phyloP scores from a whole-genome alignment of 2,329 filamentous ascomycete species.

The Xylariaceae sp. region DNA sequence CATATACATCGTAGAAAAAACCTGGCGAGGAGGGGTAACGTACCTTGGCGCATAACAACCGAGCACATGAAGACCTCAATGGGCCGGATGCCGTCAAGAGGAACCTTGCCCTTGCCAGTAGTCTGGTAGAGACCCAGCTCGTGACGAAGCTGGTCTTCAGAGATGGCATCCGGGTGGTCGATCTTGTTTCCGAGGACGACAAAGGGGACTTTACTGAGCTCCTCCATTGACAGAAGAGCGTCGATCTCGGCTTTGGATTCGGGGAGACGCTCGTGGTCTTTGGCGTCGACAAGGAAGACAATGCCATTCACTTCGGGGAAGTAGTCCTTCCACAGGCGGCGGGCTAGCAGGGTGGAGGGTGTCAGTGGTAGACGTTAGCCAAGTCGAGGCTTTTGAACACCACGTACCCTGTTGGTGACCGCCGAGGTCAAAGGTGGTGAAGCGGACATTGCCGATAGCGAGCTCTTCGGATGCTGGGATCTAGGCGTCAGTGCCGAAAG shows the following conservation, averaged over 20 bases:
- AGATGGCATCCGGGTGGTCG: conserved; percentile 92
- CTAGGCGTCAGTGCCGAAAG: conserved; percentile 26
- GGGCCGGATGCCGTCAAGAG: conserved; percentile 84
- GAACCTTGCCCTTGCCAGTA: conserved; percentile 92
- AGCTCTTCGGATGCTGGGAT: conserved; percentile 79
- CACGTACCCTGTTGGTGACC: conserved; percentile 81
- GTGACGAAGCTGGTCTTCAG: conserved; percentile 91
- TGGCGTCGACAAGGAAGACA: conserved; percentile 96
- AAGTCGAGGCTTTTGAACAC: not conserved
- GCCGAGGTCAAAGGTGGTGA: conserved; percentile 91
- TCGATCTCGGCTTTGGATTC: conserved; percentile 98
- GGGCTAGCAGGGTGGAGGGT: conserved; percentile 53
- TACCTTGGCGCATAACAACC: conserved; percentile 94
- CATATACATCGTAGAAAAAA: conserved; percentile 13
- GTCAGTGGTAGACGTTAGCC: conserved; percentile 7
- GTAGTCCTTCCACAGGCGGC: conserved; percentile 94
- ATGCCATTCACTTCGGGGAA: conserved; percentile 96
- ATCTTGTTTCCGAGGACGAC: conserved; percentile 99
- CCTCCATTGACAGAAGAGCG: conserved; percentile 93
- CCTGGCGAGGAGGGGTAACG: conserved; percentile 27
- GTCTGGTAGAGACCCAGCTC: conserved; percentile 94
- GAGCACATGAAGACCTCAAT: conserved; percentile 99
- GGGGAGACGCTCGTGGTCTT: conserved; percentile 89
- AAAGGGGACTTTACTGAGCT: conserved; percentile 92
- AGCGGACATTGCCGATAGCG: conserved; percentile 87